Evolutionary conservation across 495 filamentous ascomycete species (phyloP).

Genomic region (Neurospora intermedia): DNA sequence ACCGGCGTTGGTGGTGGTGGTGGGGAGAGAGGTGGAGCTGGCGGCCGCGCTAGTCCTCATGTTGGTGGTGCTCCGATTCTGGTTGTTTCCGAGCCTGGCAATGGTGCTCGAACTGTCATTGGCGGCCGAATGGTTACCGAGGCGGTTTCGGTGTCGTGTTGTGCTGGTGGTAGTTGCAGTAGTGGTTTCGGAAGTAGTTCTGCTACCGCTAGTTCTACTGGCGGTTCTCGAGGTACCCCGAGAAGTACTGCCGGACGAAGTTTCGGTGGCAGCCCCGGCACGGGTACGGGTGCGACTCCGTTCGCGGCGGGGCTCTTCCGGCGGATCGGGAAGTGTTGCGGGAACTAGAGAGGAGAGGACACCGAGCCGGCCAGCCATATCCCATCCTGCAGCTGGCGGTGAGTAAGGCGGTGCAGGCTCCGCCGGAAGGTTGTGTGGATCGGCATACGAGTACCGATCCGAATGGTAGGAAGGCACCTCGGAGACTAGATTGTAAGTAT

Average conservation of each 20-base stretch:
- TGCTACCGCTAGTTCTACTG: neutral
- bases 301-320: neutral
- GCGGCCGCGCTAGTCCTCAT: neutral
- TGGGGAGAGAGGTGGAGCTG: neutral
- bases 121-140: slow-evolving; percentile 10
- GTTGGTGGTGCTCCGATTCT: neutral
- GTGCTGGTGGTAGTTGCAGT: neutral
- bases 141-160: neutral
- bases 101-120: neutral
- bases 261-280: neutral
- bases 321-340: neutral
- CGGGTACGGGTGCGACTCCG: neutral
- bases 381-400: slow-evolving; percentile 11
- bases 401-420: slow-evolving; percentile 35
- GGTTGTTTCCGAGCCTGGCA: neutral
- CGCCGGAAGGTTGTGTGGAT: slow-evolving; percentile 13
- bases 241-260: neutral
- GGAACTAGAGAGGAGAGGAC: neutral
- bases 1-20: neutral
- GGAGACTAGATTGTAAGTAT: slow-evolving; percentile 22
- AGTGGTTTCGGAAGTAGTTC: neutral
- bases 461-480: slow-evolving; percentile 40
- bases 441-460: slow-evolving; percentile 5
- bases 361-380: neutral
- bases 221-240: neutral